Evolutionary conservation across 2,329 filamentous ascomycete species (phyloP), one percentile per base, ranked within the genome.

Genomic region (Aspergillus sclerotialis): DNA sequence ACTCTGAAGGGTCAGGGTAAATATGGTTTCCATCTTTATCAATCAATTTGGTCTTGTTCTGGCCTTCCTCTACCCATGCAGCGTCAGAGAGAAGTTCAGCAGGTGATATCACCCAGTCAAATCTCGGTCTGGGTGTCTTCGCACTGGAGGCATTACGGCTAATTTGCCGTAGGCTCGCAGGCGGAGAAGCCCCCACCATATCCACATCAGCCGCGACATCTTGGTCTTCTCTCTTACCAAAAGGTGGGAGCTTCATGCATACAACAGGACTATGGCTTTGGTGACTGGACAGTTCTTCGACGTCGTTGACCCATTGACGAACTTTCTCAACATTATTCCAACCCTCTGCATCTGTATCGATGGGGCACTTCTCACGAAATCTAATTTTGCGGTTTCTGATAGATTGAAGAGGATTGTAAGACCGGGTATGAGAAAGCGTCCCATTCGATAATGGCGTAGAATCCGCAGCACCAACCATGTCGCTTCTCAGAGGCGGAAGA

Each of bases 361-460:
- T 80, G 1, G 74, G 64, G 44, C 76, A 80, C 26, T 85, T 76
- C 61, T 93, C 85, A 11, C 89, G 76, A 16, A 82, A 82, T 42
- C 92, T 75, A 9, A 92, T 76, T 55, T 89, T 90, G 30, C 90
- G 76, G 54, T 98, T 96, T 13, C 92, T 81, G 36, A 96, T 84
- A 48, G 87, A 87, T 59, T 96, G 92, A 15, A 98, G 64, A 4
- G 90, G 92, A 55, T 98, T 94, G 56, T 96, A 96, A 2, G 70
- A 65, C 33, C 89, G 80, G 4, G 84, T 83, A 6, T 81, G 30
- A 18, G 35, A 56, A 39, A 64, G 45, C 30, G 63, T 50, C 42
- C 64, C 60, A 38, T 59, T 51, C 1, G 58, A 48, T 4, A 21
- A 15, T 14, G 43, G 38, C 4, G 35, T 33, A 28, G 45, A 30